phyloP scores from a whole-genome alignment of 495 filamentous ascomycete genomes.

The Emericellopsis terricola region DNA sequence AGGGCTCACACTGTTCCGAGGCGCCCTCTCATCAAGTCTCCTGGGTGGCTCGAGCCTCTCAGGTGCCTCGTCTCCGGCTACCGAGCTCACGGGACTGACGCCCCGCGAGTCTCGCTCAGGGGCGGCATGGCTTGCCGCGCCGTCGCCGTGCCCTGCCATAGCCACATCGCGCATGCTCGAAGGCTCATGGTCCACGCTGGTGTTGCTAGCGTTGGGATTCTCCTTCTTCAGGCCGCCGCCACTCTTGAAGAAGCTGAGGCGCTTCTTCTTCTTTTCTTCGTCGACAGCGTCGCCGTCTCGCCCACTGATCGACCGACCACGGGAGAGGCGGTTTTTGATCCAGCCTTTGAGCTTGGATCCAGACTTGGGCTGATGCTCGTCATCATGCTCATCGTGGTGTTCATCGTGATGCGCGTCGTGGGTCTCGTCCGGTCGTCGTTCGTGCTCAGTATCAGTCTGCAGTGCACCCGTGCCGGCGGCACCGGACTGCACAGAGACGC shows the following conservation, averaged over 20 bases:
- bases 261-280: constrained; percentile 9
- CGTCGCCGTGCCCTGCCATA: constrained; percentile 13
- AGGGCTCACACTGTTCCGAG: constrained; percentile 18
- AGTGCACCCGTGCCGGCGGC: no score
- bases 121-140: neutral
- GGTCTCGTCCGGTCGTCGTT: no score
- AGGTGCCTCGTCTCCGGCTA: neutral
- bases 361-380: no score
- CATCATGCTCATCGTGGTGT: no score
- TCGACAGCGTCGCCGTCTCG: no score
- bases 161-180: constrained; percentile 31
- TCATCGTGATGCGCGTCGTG: no score
- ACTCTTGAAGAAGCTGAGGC: constrained; percentile 20
- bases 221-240: constrained; percentile 22
- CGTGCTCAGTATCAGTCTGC: no score
- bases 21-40: constrained; percentile 5
- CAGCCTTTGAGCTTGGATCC: constrained; percentile 26
- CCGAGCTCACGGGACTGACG: neutral
- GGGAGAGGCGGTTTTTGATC: constrained; percentile 36
- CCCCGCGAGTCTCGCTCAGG: constrained; percentile 1
- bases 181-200: constrained; percentile 14
- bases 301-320: constrained; percentile 12
- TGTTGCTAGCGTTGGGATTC: constrained; percentile 12
- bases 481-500: no score
- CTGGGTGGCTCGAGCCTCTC: constrained; percentile 7